Percentiles rank a stretch among this genome's conserved stretches.
Conservation (phyloP, 2,329 filamentous ascomycete species). For the Grosmannia huntii region DNA sequence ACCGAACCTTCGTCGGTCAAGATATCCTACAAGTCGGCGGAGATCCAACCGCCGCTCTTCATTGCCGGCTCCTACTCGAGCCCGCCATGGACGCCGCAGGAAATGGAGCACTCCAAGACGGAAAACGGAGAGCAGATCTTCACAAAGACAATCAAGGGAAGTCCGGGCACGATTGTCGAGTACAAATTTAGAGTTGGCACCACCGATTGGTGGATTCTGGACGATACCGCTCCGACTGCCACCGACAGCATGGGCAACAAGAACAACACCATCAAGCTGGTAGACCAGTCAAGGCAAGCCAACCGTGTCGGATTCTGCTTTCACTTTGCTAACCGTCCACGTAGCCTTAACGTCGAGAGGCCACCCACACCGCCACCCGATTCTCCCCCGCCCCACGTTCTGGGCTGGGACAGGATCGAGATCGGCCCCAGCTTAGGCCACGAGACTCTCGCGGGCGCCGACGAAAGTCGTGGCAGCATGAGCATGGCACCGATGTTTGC, state of each 20-base stretch:
- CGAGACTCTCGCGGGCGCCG: conserved; percentile 8
- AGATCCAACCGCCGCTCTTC: conserved; percentile 53
- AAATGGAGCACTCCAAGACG: conserved; percentile 46
- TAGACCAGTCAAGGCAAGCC: conserved; percentile 9
- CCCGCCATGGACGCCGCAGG: conserved; percentile 52
- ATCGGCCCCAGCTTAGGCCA: conserved; percentile 5
- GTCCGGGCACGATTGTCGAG: conserved; percentile 48
- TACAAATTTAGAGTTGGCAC: conserved; percentile 63
- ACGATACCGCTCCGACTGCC: conserved; percentile 44
- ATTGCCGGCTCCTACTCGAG: conserved; percentile 57
- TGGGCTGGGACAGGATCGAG: not conserved
- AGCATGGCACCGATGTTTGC: conserved; percentile 28
- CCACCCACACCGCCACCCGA: conserved; percentile 12
- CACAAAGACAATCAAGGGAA: conserved; percentile 38
- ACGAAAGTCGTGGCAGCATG: conserved; percentile 10
- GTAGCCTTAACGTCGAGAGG: not conserved
- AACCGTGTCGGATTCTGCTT: not conserved
- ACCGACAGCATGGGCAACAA: conserved; percentile 32
- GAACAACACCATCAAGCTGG: conserved; percentile 33
- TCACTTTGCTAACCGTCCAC: not conserved
- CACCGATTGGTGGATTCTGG: conserved; percentile 57
- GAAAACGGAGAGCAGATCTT: conserved; percentile 45
- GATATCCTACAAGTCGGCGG: conserved; percentile 48
- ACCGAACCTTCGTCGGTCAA: conserved; percentile 30
- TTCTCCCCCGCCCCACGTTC: not conserved